phyloP scores from a whole-genome alignment of 176 grass and related monocot genomes.

The Pontederia crassipes region DNA sequence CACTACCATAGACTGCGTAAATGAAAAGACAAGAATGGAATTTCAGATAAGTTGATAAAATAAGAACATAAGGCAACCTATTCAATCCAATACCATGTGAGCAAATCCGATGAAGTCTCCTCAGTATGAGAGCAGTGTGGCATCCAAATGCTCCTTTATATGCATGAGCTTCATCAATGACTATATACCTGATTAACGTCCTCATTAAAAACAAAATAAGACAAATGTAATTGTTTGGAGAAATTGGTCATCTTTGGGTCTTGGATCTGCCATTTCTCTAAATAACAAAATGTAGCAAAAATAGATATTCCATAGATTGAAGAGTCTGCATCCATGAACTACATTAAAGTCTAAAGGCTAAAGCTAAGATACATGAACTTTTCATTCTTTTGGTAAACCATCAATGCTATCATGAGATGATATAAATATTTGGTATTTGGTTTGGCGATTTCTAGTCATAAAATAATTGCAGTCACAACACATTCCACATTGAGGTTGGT shows the following conservation, averaged over 20 bases:
- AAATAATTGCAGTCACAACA: too few relatives aligned
- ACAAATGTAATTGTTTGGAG: neutral
- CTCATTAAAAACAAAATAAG: neutral
- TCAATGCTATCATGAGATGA: neutral
- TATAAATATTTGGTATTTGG: neutral
- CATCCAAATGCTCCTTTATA: slow-evolving; percentile 99
- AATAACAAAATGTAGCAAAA: too few relatives aligned
- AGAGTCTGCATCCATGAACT: neutral
- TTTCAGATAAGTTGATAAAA: too few relatives aligned
- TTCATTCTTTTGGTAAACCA: neutral
- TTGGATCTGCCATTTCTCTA: too few relatives aligned
- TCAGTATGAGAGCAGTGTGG: slow-evolving; percentile 80
- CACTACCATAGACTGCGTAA: slow-evolving; percentile 62
- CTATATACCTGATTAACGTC: slow-evolving; percentile 62
- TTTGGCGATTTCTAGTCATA: too few relatives aligned
- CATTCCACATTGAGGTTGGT: too few relatives aligned
- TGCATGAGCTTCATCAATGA: slow-evolving; percentile 95
- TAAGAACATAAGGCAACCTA: too few relatives aligned
- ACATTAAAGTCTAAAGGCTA: slow-evolving; percentile 4
- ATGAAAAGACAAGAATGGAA: slow-evolving; percentile 14
- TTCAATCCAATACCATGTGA: slow-evolving; percentile 39
- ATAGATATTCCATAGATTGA: too few relatives aligned
- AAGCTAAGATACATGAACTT: neutral
- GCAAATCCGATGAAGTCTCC: slow-evolving; percentile 85
- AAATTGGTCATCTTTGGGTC: neutral